phyloP scores from a whole-genome alignment of 805 yeast genomes.

The Zygosaccharomyces lentus region DNA sequence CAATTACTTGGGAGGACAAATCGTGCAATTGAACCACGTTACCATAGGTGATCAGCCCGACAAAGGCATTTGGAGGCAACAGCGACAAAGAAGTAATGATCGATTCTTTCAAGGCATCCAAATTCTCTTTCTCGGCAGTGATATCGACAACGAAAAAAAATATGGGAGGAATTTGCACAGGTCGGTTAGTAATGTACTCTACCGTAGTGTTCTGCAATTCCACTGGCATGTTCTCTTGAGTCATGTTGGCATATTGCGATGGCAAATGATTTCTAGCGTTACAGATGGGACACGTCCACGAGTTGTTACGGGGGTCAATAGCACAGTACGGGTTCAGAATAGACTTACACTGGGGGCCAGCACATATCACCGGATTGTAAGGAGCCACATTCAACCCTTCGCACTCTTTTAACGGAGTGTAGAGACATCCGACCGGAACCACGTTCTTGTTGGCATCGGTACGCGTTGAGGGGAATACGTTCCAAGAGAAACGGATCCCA shows the following conservation, averaged over 20 bases:
- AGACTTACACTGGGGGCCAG: constrained; percentile 72
- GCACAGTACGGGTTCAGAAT: constrained; percentile 84
- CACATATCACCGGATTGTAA: constrained; percentile 83
- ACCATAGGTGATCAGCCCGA: constrained; percentile 81
- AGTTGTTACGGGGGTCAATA: constrained; percentile 66
- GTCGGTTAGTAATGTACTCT: constrained; percentile 79
- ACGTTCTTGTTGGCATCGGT: constrained; percentile 87
- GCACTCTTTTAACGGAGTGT: constrained; percentile 85
- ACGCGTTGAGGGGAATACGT: constrained; percentile 82
- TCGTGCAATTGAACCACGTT: constrained; percentile 90
- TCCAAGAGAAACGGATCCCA: constrained; percentile 76
- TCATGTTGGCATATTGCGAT: constrained; percentile 69
- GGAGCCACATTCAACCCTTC: constrained; percentile 72
- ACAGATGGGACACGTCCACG: constrained; percentile 88
- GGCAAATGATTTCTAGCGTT: constrained; percentile 74
- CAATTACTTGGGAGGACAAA: constrained; percentile 60
- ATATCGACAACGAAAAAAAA: constrained; percentile 82
- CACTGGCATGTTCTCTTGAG: constrained; percentile 72
- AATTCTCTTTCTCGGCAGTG: constrained; percentile 84
- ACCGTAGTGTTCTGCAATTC: constrained; percentile 76
- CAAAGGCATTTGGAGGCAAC: constrained; percentile 84
- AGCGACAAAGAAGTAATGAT: constrained; percentile 68
- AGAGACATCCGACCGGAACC: constrained; percentile 89
- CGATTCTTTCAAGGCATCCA: constrained; percentile 77
- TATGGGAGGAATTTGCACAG: constrained; percentile 79